A percentile compares a stretch with the other conserved stretches of the same genome.
Evolutionary conservation across 306 rosid genomes (phyloP).

Genomic region (Cicer yamashitae): DNA sequence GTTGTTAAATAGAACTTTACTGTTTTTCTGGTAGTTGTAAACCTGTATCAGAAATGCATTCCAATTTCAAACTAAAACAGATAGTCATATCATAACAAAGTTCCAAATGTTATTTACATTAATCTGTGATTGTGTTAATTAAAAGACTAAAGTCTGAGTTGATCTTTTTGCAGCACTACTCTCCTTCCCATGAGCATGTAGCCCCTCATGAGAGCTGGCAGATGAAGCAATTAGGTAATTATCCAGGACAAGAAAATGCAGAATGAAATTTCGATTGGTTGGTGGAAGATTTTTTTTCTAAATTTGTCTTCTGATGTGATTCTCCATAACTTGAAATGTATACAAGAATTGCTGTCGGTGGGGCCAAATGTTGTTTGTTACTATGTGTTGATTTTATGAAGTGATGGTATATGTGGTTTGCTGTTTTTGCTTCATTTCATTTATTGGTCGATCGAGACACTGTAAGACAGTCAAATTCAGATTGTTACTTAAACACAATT

Average conservation of each 20-base stretch:
- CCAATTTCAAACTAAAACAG: constrained; percentile 20
- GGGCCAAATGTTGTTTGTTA: constrained; percentile 49
- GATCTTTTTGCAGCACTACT: constrained; percentile 65
- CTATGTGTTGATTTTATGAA: constrained; percentile 46
- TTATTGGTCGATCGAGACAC: constrained; percentile 40
- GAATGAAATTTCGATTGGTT: constrained; percentile 48
- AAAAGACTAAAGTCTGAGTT: constrained; percentile 31
- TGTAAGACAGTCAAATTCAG: constrained; percentile 44
- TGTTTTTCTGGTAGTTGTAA: constrained; percentile 8
- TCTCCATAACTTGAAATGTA: constrained; percentile 56
- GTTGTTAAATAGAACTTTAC: constrained; percentile 12
- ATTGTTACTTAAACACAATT: constrained; percentile 48
- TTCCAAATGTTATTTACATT: neutral
- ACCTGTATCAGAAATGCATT: constrained; percentile 6
- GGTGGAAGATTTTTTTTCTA: constrained; percentile 40
- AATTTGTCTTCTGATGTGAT: constrained; percentile 50
- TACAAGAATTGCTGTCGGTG: constrained; percentile 49
- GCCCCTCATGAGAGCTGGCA: constrained; percentile 90
- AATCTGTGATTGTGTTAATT: constrained; percentile 9
- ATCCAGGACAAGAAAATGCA: constrained; percentile 58
- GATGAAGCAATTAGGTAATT: constrained; percentile 63
- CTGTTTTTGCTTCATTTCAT: constrained; percentile 48
- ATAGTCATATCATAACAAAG: constrained; percentile 14
- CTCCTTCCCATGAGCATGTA: constrained; percentile 67
- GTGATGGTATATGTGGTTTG: constrained; percentile 27